phyloP scores from a whole-genome alignment of 2,329 filamentous ascomycete species.

The Trichoderma sp. region DNA sequence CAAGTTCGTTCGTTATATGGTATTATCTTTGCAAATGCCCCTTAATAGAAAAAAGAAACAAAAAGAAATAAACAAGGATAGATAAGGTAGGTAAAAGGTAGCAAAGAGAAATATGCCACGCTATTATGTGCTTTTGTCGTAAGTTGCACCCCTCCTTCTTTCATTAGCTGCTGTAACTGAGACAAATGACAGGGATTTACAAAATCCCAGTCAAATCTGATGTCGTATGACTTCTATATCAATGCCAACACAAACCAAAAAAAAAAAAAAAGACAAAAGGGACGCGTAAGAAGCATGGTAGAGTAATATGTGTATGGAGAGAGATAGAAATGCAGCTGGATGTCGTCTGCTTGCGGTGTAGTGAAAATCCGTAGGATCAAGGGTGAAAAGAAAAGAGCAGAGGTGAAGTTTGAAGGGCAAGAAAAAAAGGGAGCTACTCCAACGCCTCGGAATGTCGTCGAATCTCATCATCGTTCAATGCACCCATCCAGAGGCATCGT shows the following conservation, averaged over 20 bases:
- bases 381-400: not conserved
- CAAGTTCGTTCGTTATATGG: slow-evolving; percentile 1
- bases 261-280: not conserved
- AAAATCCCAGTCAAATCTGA: not conserved
- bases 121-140: not conserved
- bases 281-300: not conserved
- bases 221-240: not conserved
- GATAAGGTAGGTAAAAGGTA: not conserved
- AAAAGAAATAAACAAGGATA: slow-evolving; percentile 5
- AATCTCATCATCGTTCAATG: slow-evolving; percentile 73
- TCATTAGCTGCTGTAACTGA: not conserved
- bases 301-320: not conserved
- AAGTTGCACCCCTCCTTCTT: not conserved
- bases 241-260: not conserved
- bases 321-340: not conserved
- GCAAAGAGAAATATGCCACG: slow-evolving; percentile 11
- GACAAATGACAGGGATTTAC: not conserved
- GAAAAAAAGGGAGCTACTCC: slow-evolving; percentile 33
- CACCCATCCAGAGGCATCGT: slow-evolving; percentile 81
- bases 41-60: not conserved
- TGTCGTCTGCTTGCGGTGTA: not conserved
- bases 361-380: not conserved
- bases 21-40: slow-evolving; percentile 10
- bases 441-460: slow-evolving; percentile 49
- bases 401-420: not conserved